Conservation (phyloP, 768 basidiomycete species). For the Mycena rebaudengoi region DNA sequence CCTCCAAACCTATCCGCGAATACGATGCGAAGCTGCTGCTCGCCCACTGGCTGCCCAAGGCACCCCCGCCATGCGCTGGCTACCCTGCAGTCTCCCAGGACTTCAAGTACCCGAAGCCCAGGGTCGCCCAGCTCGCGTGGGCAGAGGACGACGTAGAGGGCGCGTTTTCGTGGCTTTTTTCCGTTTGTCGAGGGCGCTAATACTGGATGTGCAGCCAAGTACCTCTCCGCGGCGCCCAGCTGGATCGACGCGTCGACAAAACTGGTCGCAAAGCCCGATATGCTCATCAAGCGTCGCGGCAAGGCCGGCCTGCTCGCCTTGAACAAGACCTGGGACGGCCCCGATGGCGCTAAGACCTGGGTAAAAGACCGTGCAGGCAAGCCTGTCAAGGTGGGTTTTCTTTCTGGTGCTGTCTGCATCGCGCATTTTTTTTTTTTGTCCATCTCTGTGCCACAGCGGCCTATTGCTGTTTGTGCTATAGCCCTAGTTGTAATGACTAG, state of each 20-base stretch:
- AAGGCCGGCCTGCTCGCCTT: conserved; percentile 96
- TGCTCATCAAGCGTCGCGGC: conserved; percentile 99
- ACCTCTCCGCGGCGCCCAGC: conserved; percentile 23
- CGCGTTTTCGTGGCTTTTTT: neutral
- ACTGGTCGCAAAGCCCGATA: conserved; percentile 96
- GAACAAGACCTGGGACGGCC: conserved; percentile 92
- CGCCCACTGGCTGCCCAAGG: conserved; percentile 96
- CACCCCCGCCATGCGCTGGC: conserved; percentile 56
- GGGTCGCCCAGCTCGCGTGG: conserved; percentile 66
- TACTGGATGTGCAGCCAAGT: conserved; percentile 19
- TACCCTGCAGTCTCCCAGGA: conserved; percentile 22
- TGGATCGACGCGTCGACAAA: conserved; percentile 46
- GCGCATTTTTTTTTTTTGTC: conserved; percentile 19
- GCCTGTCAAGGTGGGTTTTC: conserved; percentile 77
- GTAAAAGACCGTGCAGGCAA: conserved; percentile 90
- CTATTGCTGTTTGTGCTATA: too few relatives aligned
- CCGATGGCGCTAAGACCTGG: conserved; percentile 87
- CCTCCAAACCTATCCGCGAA: conserved; percentile 47
- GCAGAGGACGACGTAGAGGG: conserved; percentile 37
- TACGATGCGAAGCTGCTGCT: conserved; percentile 99
- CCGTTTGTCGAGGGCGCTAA: neutral
- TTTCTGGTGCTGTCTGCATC: conserved; percentile 13
- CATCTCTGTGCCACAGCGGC: too few relatives aligned
- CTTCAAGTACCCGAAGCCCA: conserved; percentile 29
- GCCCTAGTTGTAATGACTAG: too few relatives aligned